These are phyloP conservation scores for Lactarius sanguifluus DNA, from an alignment of 768 basidiomycete genomes.

Conservation along the genomic window DNA sequence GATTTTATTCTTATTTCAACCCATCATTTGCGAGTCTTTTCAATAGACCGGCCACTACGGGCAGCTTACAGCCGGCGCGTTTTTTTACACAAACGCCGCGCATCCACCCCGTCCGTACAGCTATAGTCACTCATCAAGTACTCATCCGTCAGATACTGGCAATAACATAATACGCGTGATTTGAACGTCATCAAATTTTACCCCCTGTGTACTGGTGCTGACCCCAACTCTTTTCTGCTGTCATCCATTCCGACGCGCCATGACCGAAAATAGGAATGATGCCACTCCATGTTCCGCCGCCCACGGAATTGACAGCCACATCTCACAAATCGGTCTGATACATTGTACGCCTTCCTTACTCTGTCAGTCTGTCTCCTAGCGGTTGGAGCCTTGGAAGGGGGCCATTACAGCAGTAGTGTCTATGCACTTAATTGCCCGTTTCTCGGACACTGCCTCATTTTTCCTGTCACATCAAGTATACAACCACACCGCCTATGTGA, in stretches of 20 bases:
- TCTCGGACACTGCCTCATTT: neutral
- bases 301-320: conserved; percentile 1
- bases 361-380: neutral
- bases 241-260: conserved; percentile 4
- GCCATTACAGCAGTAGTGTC: neutral
- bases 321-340: neutral
- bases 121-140: neutral
- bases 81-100: conserved; percentile 16
- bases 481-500: conserved; percentile 6
- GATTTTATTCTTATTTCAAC: neutral
- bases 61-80: neutral
- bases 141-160: neutral
- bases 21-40: neutral
- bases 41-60: neutral
- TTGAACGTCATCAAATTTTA: conserved; percentile 17
- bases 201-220: neutral
- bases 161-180: conserved; percentile 14
- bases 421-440: neutral
- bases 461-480: neutral
- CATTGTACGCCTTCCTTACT: neutral
- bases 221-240: neutral
- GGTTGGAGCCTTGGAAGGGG: neutral
- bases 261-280: neutral
- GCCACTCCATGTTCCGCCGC: neutral
- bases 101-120: neutral